phyloP scores from a whole-genome alignment of 805 yeast genomes.

The Saccharomyces mikatae region DNA sequence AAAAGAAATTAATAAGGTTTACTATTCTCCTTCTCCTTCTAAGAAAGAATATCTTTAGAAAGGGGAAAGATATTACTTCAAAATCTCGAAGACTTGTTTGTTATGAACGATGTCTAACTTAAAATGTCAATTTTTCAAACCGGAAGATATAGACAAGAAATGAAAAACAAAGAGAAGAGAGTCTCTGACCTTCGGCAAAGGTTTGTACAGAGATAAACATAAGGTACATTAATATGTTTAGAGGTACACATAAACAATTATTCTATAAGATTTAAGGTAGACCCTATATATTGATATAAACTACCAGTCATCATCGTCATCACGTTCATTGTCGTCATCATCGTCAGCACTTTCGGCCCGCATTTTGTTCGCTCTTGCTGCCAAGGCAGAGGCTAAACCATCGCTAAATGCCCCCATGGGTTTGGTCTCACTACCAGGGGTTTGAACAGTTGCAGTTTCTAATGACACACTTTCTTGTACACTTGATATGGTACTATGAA shows the following conservation, averaged over 20 bases:
- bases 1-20: background rate
- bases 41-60: background rate
- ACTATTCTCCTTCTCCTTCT: background rate
- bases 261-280: background rate
- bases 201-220: background rate
- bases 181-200: background rate
- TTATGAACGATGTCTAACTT: background rate
- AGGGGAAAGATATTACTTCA: background rate
- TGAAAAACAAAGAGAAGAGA: background rate
- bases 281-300: background rate
- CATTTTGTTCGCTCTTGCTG: conserved; percentile 64
- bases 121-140: background rate
- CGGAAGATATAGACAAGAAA: background rate
- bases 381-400: conserved; percentile 83
- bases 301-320: conserved; percentile 31
- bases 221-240: background rate
- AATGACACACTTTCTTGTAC: conserved; percentile 1
- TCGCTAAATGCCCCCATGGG: conserved; percentile 45
- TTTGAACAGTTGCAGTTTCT: conserved; percentile 14
- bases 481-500: conserved; percentile 7
- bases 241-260: background rate
- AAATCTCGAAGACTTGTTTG: background rate
- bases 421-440: background rate
- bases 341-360: conserved; percentile 58
- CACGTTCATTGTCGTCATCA: conserved; percentile 55